A percentile compares a stretch with the other conserved stretches of the same genome.
phyloP scores from a whole-genome alignment of 352 stramenopile species.

The Phytophthora sp. region DNA sequence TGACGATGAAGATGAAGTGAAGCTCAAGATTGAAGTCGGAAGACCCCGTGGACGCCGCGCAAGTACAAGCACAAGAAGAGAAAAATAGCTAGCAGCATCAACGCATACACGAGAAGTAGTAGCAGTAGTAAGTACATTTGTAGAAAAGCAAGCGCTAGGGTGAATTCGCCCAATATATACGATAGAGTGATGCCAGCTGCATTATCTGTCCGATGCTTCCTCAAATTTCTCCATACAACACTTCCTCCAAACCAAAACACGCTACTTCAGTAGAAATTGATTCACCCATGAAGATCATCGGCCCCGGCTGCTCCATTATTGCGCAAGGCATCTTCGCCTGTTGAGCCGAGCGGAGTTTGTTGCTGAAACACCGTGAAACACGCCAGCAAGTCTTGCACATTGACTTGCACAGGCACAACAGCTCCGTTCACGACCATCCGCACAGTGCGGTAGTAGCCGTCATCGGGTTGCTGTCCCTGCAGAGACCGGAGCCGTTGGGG shows the following conservation, averaged over 20 bases:
- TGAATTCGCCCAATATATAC: slow-evolving; percentile 40
- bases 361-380: slow-evolving; percentile 42
- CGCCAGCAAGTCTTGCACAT: slow-evolving; percentile 66
- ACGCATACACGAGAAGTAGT: slow-evolving; percentile 35
- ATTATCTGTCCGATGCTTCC: slow-evolving; percentile 16
- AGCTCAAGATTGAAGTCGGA: slow-evolving; percentile 40
- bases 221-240: too few species aligned
- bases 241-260: not conserved
- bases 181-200: slow-evolving; percentile 42
- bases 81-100: slow-evolving; percentile 32
- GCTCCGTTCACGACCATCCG: slow-evolving; percentile 77
- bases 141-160: slow-evolving; percentile 46
- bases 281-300: slow-evolving; percentile 14
- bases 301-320: not conserved
- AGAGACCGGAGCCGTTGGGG: slow-evolving; percentile 6
- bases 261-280: not conserved
- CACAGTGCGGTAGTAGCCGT: slow-evolving; percentile 60
- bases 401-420: slow-evolving; percentile 74
- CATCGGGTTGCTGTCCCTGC: slow-evolving; percentile 20
- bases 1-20: slow-evolving; percentile 41
- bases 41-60: slow-evolving; percentile 21
- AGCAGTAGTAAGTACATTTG: slow-evolving; percentile 57
- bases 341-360: too few species aligned
- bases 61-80: slow-evolving; percentile 35
- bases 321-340: slow-evolving; percentile 6